Conservation (phyloP, 257 asterid species). For the Solanum dulcamara region DNA sequence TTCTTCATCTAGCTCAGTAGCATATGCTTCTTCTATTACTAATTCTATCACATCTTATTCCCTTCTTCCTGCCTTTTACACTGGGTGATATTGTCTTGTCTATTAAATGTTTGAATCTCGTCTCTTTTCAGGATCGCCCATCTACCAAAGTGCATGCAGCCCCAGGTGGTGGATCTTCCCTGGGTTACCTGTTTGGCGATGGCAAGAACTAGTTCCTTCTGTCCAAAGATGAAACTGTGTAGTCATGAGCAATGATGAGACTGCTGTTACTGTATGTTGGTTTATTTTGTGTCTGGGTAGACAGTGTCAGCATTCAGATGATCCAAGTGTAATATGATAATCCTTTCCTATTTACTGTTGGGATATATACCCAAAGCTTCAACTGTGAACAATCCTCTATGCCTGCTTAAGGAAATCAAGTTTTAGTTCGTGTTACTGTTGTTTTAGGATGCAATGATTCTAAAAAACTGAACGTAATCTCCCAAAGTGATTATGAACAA, state of each 20-base stretch:
- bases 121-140: constrained; percentile 14
- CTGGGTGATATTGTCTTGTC: neutral
- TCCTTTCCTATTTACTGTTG: neutral
- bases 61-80: neutral
- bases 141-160: constrained; percentile 17
- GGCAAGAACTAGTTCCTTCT: neutral
- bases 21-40: neutral
- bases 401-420: neutral
- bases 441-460: neutral
- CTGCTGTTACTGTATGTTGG: neutral
- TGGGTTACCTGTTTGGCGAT: constrained; percentile 10
- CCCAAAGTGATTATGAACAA: neutral
- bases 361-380: neutral
- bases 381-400: neutral
- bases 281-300: neutral
- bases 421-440: neutral
- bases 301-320: neutral
- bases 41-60: neutral
- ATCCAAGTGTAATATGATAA: neutral
- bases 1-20: neutral
- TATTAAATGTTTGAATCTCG: neutral
- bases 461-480: neutral
- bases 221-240: neutral
- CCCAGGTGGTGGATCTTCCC: constrained; percentile 19
- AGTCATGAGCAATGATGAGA: neutral